A percentile compares a stretch with the other conserved stretches of the same genome.
Evolutionary conservation across 2,329 filamentous ascomycete species (phyloP).

Genomic region (Fusarium agapanthi): DNA sequence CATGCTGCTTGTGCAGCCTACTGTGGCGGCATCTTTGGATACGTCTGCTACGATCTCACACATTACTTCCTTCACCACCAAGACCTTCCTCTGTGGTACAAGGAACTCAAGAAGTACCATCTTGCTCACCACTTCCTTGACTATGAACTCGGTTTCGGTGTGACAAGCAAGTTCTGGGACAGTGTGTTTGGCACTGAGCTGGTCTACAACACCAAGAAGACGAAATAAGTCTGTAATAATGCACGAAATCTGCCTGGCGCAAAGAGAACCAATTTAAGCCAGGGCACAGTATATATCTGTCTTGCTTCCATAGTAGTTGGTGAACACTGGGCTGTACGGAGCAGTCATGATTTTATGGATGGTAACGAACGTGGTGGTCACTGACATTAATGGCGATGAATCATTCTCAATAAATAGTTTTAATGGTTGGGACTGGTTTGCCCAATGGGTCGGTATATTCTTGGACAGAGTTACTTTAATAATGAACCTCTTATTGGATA

Average conservation of each 20-base stretch:
- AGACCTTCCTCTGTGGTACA: slow-evolving; percentile 90
- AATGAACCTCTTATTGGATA: slow-evolving; percentile 7
- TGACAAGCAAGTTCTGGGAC: slow-evolving; percentile 98
- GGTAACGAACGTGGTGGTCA: slow-evolving; percentile 41
- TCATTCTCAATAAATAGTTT: slow-evolving; percentile 33
- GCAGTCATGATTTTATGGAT: slow-evolving; percentile 40
- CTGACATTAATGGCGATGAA: slow-evolving; percentile 37
- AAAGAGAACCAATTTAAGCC: not conserved
- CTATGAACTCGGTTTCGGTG: slow-evolving; percentile 96
- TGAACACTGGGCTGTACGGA: slow-evolving; percentile 28
- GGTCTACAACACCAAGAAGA: slow-evolving; percentile 46
- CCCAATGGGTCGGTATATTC: slow-evolving; percentile 24
- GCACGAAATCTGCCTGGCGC: not conserved
- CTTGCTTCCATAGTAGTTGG: slow-evolving; percentile 22
- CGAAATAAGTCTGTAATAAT: slow-evolving; percentile 37
- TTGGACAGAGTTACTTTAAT: slow-evolving; percentile 35
- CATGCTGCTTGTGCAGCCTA: slow-evolving; percentile 79
- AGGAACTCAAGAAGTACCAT: slow-evolving; percentile 95
- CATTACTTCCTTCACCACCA: slow-evolving; percentile 99
- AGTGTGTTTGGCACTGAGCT: slow-evolving; percentile 90
- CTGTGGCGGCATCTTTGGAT: slow-evolving; percentile 93
- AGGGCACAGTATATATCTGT: slow-evolving; percentile 30
- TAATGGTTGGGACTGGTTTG: slow-evolving; percentile 39
- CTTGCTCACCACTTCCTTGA: slow-evolving; percentile 97
- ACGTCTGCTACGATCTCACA: slow-evolving; percentile 95